Base-by-base conservation (phyloP, 1,284 basidiomycete genomes). In the Ceratobasidium sp. region DNA sequence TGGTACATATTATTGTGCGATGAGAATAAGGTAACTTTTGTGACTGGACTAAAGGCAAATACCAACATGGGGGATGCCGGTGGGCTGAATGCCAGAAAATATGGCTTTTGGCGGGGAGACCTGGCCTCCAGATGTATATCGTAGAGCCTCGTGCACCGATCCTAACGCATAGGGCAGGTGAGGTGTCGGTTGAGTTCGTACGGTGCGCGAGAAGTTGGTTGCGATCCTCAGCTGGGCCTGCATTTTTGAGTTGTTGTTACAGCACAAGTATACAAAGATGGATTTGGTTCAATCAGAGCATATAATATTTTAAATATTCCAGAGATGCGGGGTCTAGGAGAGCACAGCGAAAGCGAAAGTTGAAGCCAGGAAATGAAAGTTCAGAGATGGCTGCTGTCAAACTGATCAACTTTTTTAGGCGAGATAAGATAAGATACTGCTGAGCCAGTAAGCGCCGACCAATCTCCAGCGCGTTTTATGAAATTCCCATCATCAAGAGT, bases 81-180 rank as follows among this genome's bases (percentile, higher is more conserved):
- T 85, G 13, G 85, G 86, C 75, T 87, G 85, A 47, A 87, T 86
- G 26, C 86, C 86, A 0, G 85, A 85, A 73, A 87, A 84, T 69
- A 86, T 80, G 38, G 74, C 57, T 52, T 75, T 75, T 1, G 63
- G 50, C 13, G 50, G 49, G 8, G 30, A 16, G 21, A 18, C 26
- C 3, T 43, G 63, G 28, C 63, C 63, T n/a, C 63, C 50, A 21
- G 63, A 50, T 28, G 63, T 67, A 55, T 54, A 67, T 28, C 63
- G 47, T 23, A 67, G 50, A 14, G 63, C 63, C 30, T 67, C 63
- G 50, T 49, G 23, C 16, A 38, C 11, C 16, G 63, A 35, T 13
- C 41, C 21, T 13, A 44, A 21, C 9, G 30, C 21, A 44, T 54
- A 67, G 9, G 63, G 30, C 35, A 35, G 47, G 30, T 52, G 49